Percentiles rank a stretch among this genome's conserved stretches.
These are phyloP conservation scores for Dorcoceras hygrometricum DNA, from an alignment of 257 asterid species.

Conservation along the genomic window DNA sequence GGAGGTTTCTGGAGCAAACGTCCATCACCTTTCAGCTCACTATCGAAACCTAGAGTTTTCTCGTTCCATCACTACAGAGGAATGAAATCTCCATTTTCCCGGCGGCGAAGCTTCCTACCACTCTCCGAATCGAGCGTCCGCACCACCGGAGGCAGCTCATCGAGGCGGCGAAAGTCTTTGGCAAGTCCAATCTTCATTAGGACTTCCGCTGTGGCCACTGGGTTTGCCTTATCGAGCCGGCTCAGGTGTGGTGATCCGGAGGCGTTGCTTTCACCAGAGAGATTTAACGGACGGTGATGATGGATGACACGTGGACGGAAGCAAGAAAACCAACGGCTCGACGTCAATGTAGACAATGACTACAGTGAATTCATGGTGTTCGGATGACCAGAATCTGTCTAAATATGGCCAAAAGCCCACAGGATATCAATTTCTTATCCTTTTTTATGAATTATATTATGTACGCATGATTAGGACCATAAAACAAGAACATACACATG, in stretches of 20 bases:
- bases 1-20: slow-evolving; percentile 42
- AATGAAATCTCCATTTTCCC: slow-evolving; percentile 84
- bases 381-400: too few species aligned
- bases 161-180: slow-evolving; percentile 72
- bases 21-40: slow-evolving; percentile 74
- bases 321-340: neutral
- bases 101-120: slow-evolving; percentile 73
- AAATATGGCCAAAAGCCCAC: too few species aligned
- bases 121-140: slow-evolving; percentile 61
- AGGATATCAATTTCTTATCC: too few species aligned
- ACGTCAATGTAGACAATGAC: too few species aligned
- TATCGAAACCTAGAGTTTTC: slow-evolving; percentile 67
- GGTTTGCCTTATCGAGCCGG: slow-evolving; percentile 75
- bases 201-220: slow-evolving; percentile 33
- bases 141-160: slow-evolving; percentile 45
- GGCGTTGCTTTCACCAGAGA: slow-evolving; percentile 91
- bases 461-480: too few species aligned
- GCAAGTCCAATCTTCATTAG: slow-evolving; percentile 91
- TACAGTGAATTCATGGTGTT: too few species aligned
- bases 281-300: slow-evolving; percentile 70
- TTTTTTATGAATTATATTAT: too few species aligned
- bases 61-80: slow-evolving; percentile 83
- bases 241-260: slow-evolving; percentile 96
- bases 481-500: too few species aligned
- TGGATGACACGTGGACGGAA: slow-evolving; percentile 49